Conservation (phyloP, 371 early-diverging fungal species). For the Chytridiales sp. region DNA sequence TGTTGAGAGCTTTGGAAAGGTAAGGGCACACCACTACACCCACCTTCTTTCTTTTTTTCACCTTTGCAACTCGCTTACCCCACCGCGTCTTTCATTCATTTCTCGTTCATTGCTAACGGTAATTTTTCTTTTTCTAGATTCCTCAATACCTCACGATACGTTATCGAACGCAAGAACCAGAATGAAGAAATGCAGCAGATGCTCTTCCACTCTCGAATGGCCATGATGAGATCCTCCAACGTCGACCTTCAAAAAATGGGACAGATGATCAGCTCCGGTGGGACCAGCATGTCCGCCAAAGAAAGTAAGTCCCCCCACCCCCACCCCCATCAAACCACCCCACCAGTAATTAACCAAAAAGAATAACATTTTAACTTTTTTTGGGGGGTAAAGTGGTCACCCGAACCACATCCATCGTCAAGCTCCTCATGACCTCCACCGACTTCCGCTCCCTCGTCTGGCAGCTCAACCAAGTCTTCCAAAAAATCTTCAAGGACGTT, state of each 20-base stretch:
- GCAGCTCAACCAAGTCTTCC: constrained; percentile 52
- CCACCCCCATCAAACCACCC: no score
- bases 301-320: no score
- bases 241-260: no score
- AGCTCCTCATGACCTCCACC: constrained; percentile 51
- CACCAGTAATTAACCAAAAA: no score
- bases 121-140: constrained; percentile 23
- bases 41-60: background rate
- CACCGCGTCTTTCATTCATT: background rate
- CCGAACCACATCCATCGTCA: no score
- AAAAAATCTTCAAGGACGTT: constrained; percentile 50
- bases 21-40: no score
- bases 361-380: no score
- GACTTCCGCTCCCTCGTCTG: constrained; percentile 54
- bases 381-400: no score
- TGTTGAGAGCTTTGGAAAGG: constrained; percentile 51
- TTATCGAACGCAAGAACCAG: constrained; percentile 54
- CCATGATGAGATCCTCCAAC: no score
- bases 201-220: constrained; percentile 58
- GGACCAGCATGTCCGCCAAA: no score
- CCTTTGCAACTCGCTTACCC: background rate
- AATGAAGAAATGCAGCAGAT: constrained; percentile 63
- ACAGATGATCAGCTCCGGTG: no score
- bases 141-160: constrained; percentile 42
- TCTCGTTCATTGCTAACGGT: no score